Conservation (phyloP, 495 filamentous ascomycete genomes). For the Lasiosphaeris hirsuta region DNA sequence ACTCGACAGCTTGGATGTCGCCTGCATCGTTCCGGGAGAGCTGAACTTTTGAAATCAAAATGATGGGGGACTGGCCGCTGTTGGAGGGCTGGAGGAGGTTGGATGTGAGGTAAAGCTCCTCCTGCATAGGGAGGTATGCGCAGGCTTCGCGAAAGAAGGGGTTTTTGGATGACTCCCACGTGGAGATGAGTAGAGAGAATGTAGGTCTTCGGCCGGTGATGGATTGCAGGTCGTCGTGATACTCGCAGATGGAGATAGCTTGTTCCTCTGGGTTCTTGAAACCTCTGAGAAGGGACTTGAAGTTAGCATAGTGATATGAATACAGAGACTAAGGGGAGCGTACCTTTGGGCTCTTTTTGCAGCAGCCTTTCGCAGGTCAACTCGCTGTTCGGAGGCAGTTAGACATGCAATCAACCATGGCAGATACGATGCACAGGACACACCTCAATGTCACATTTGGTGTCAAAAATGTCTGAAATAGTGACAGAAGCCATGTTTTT, state of each 20-base stretch:
- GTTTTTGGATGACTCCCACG: constrained; percentile 32
- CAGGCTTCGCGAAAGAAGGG: constrained; percentile 61
- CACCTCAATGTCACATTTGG: not conserved
- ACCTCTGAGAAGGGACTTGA: too few relatives aligned
- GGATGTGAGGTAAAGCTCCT: constrained; percentile 58
- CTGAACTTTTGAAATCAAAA: constrained; percentile 42
- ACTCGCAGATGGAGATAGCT: constrained; percentile 18
- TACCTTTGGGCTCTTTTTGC: not conserved
- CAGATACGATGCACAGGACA: not conserved
- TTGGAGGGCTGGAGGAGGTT: constrained; percentile 43
- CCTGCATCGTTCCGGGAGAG: constrained; percentile 21
- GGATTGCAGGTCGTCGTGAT: constrained; percentile 19
- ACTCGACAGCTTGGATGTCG: constrained; percentile 32
- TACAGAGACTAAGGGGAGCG: too few relatives aligned
- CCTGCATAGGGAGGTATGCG: constrained; percentile 37
- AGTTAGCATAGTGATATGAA: too few relatives aligned
- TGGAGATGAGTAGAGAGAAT: constrained; percentile 40
- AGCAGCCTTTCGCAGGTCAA: not conserved
- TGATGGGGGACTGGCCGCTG: constrained; percentile 36
- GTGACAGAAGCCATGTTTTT: not conserved
- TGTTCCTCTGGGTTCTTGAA: too few relatives aligned
- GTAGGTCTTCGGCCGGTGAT: constrained; percentile 18
- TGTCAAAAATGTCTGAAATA: not conserved
- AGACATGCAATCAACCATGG: not conserved
- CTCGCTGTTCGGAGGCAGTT: not conserved